Percentiles rank a stretch among this genome's conserved stretches.
phyloP scores from a whole-genome alignment of 768 basidiomycete genomes.

The Pholiota microspora region DNA sequence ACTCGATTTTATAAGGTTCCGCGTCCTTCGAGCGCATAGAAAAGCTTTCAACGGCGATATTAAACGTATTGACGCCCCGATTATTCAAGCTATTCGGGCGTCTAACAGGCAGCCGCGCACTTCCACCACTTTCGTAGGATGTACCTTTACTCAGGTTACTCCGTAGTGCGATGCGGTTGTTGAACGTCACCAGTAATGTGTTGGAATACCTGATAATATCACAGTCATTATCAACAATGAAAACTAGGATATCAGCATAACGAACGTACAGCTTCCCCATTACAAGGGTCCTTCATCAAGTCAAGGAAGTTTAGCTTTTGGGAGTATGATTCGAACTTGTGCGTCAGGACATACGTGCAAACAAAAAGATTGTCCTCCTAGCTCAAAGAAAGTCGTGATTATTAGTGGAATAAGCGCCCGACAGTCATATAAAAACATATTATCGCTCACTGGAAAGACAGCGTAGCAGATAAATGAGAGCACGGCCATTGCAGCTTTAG shows the following conservation, averaged over 20 bases:
- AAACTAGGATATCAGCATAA: neutral
- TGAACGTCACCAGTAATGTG: constrained; percentile 6
- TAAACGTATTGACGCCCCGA: too few relatives aligned
- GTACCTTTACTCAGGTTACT: too few relatives aligned
- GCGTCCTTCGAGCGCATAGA: too few relatives aligned
- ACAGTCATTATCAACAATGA: neutral
- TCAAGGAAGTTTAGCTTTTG: too few relatives aligned
- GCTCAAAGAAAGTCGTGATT: too few relatives aligned
- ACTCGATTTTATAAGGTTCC: too few relatives aligned
- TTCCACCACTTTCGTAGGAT: neutral
- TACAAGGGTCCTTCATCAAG: neutral
- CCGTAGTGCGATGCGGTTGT: constrained; percentile 7
- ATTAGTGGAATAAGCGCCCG: too few relatives aligned
- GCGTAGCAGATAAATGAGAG: constrained; percentile 2
- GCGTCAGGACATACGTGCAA: constrained; percentile 9
- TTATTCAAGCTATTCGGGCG: neutral
- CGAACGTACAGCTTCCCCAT: constrained; percentile 7
- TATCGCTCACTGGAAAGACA: constrained; percentile 4
- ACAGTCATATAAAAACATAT: too few relatives aligned
- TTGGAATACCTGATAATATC: constrained; percentile 2
- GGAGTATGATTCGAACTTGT: too few relatives aligned
- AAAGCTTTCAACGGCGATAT: too few relatives aligned
- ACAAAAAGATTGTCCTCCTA: constrained; percentile 2
- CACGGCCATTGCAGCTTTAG: constrained; percentile 3
- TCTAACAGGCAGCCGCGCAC: neutral